Percentiles rank a stretch among this genome's conserved stretches.
Evolutionary conservation across 139 green algal species (phyloP).

Genomic region (Chlamydomonas asymmetrica): DNA sequence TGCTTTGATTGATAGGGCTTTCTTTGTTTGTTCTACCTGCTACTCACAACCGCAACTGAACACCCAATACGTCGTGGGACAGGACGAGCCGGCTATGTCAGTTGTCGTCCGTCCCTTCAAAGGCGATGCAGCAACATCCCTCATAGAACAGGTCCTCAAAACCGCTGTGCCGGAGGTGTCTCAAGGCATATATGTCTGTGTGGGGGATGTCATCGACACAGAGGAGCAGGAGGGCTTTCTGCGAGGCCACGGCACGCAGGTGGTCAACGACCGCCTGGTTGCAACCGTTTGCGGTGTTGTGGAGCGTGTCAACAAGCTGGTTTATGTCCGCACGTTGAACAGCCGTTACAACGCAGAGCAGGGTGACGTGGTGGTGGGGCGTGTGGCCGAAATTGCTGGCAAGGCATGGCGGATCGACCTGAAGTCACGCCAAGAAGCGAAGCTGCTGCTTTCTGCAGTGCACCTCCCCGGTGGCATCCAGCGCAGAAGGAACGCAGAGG

Average conservation of each 20-base stretch:
- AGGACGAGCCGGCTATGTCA: no score
- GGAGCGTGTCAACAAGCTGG: conserved; percentile 81
- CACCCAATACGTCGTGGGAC: no score
- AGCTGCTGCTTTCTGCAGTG: conserved; percentile 84
- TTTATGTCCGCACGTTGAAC: conserved; percentile 73
- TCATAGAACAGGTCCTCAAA: conserved; percentile 13
- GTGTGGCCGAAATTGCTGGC: conserved; percentile 70
- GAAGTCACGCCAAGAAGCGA: conserved; percentile 59
- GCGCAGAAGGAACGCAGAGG: conserved; percentile 81
- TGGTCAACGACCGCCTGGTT: conserved; percentile 63
- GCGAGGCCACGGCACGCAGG: conserved; percentile 77
- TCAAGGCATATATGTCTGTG: conserved; percentile 25
- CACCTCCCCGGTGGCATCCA: conserved; percentile 82
- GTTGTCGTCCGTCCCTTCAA: conserved; percentile 3
- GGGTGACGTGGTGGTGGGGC: conserved; percentile 84
- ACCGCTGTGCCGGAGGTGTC: conserved; percentile 4
- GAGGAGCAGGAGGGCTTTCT: conserved; percentile 48
- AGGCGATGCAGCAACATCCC: neutral
- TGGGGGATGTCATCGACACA: conserved; percentile 39
- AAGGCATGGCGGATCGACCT: conserved; percentile 88
- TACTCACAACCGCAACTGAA: no score
- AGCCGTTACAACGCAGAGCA: conserved; percentile 74
- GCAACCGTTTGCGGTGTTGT: conserved; percentile 78
- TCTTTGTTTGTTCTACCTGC: no score
- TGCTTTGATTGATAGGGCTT: no score